Base-by-base conservation (phyloP, 352 stramenopile genomes). In the Globisporangium solare region DNA sequence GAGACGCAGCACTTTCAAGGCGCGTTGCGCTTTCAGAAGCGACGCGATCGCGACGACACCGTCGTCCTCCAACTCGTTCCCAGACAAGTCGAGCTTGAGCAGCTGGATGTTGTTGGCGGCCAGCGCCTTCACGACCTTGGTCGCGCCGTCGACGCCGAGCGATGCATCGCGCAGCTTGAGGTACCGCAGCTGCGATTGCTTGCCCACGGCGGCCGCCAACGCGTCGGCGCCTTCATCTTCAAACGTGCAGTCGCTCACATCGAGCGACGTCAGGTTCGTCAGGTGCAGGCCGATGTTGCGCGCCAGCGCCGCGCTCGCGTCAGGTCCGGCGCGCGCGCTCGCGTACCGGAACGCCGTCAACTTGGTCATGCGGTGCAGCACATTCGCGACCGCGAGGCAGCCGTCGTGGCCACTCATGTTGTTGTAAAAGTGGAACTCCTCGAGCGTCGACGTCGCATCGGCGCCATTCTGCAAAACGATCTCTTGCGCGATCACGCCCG, bases 211-310 rank as follows among this genome's bases (percentile, higher is more conserved):
- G 15, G 69, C 62, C 2, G 87, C 88, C 3, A 98, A 74, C 20
- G 83, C 70, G 17, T 71, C 68, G 0, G 60, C 75, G 31, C 89
- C 90, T 15, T 88, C 81, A 40, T 83, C 83, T 20, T 84, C 73
- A 59, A 98, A 97, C 35, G 84, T 92, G 66, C 92, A 97, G 63
- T 98, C 94, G 51, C 85, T 93, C 51, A 98, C 69, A 61, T 98
- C 93, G n/a, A 98, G 71, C 31, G 71, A 86, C 55, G 61, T 73
- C 13, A 97, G 70, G 7, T 73, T 59, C 37, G 52, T 50, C 61
- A 82, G 51, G 67, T 89, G 68, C 46, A 56, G 22, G 46, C 56
- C 73, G n/a, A 92, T 77, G 27, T 59, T 74, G 2, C 54, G 58
- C 6, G 78, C 82, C 10, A 92, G 64, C 27, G 63, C 51, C 31